These are phyloP conservation scores for Kazachstania sp. DNA, from an alignment of 1,139 yeast genomes.

Conservation along the genomic window DNA sequence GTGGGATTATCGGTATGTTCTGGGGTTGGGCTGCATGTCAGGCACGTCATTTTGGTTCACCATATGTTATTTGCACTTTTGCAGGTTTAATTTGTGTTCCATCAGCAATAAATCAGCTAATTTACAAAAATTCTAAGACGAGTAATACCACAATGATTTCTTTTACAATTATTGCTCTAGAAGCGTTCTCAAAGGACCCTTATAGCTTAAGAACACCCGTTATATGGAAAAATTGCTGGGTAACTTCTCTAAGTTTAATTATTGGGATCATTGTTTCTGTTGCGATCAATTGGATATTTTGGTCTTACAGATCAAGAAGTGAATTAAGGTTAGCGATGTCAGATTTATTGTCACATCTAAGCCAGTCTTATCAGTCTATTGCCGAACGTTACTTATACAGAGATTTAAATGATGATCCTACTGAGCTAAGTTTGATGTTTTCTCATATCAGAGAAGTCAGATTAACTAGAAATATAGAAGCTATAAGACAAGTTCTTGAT, in stretches of 20 bases:
- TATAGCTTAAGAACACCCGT: slow-evolving; percentile 13
- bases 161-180: slow-evolving; percentile 36
- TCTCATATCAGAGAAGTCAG: slow-evolving; percentile 43
- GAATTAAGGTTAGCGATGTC: slow-evolving; percentile 38
- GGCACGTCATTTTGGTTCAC: slow-evolving; percentile 33
- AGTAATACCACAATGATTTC: slow-evolving; percentile 36
- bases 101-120: slow-evolving; percentile 32
- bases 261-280: slow-evolving; percentile 35
- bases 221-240: slow-evolving; percentile 37
- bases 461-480: slow-evolving; percentile 37
- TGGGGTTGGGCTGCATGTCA: slow-evolving; percentile 42
- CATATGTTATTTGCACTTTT: slow-evolving; percentile 37
- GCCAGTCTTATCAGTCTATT: slow-evolving; percentile 41
- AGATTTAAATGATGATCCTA: slow-evolving; percentile 40
- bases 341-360: slow-evolving; percentile 35
- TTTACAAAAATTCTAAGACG: slow-evolving; percentile 34
- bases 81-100: slow-evolving; percentile 33
- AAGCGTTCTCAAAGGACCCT: slow-evolving; percentile 21
- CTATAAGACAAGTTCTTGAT: slow-evolving; percentile 34
- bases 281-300: slow-evolving; percentile 38
- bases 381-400: slow-evolving; percentile 42
- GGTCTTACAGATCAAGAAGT: slow-evolving; percentile 42
- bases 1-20: slow-evolving; percentile 36
- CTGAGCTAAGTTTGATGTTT: slow-evolving; percentile 36
- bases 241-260: slow-evolving; percentile 34